Base-by-base conservation (phyloP, 805 yeast genomes). In the Wickerhamomyces sydowiorum region DNA sequence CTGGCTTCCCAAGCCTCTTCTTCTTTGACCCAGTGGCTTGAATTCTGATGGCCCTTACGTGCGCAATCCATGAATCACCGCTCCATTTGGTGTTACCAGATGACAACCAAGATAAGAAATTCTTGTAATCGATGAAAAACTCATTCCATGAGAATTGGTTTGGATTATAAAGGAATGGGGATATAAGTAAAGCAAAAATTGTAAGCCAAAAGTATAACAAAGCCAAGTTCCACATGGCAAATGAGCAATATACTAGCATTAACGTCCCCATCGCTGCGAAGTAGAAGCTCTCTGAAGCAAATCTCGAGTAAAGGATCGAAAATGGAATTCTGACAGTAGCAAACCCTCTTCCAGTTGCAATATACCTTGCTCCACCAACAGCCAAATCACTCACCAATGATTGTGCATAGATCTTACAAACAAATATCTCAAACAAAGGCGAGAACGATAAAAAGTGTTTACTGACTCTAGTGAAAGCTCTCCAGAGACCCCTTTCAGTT, bases 281-380 rank as follows among this genome's bases (percentile, higher is more conserved):
- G 54, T 82, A 80, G 35, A 82, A 68, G 46, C 86, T 75, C 38
- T 80, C 84, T 25, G 78, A 69, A 3, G 88, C 80, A 61, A 82
- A 86, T 47, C 89, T 70, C 9, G 87, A 66, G 53, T 80, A 86
- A 36, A 86, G 67, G 10, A 69, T 61, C n/a, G 78, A 64, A 54
- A 84, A 82, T 27, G 87, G 79, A 36, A 76, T 70, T 57, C 95
- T 71, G 1, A 79, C 70, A 4, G 90, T 86, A 2, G 95, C 88
- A 59, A 86, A 80, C 10, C 89, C 89, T 62, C 95, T 72, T 14
- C 93, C 93, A 1, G 93, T 86, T 2, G 90, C 81, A 54, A 85
- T 82, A 63, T 86, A 86, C 54, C 79, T 71, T 3, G 95, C 95
- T 48, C 91, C 93, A 39, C 95, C 93, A 45, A 82, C 70, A 12